Evolutionary conservation across 78 protist genomes (phyloP).

Genomic region (Neovahlkampfia damariscottae): DNA sequence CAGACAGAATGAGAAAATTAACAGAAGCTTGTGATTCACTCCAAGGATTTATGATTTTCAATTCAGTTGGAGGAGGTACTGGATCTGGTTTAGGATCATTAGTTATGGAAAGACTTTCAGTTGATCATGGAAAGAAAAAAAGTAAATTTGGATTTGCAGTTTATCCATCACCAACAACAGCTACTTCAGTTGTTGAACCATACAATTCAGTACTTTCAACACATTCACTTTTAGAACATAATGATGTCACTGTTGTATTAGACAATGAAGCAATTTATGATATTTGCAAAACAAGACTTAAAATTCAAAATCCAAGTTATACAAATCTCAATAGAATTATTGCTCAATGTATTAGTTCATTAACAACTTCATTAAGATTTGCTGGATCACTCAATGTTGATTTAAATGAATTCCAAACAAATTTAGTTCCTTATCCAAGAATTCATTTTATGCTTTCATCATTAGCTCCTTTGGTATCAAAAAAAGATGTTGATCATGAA

Average conservation of each 20-base stretch:
- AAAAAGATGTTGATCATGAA: background rate
- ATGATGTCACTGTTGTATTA: constrained; percentile 6
- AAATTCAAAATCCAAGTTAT: constrained; percentile 23
- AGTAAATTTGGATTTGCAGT: constrained; percentile 56
- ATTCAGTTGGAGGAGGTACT: constrained; percentile 89
- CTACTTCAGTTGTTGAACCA: constrained; percentile 34
- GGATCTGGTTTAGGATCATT: constrained; percentile 88
- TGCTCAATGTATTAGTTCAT: constrained; percentile 37
- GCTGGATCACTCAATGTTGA: constrained; percentile 73
- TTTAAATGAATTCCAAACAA: constrained; percentile 63
- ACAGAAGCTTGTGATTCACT: constrained; percentile 53
- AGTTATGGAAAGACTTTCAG: constrained; percentile 81
- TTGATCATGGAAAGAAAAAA: constrained; percentile 75
- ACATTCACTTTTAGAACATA: constrained; percentile 8
- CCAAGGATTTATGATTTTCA: constrained; percentile 44
- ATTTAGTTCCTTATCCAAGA: constrained; percentile 67
- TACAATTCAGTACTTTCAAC: constrained; percentile 36
- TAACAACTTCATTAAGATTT: constrained; percentile 48
- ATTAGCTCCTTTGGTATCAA: constrained; percentile 37
- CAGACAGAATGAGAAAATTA: constrained; percentile 61
- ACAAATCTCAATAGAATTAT: constrained; percentile 49
- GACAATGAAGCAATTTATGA: constrained; percentile 32
- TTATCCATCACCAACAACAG: constrained; percentile 25
- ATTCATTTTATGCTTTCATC: constrained; percentile 46
- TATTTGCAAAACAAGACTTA: background rate